Conservation (phyloP, 768 basidiomycete genomes). For the Leccinum fibrillosum region DNA sequence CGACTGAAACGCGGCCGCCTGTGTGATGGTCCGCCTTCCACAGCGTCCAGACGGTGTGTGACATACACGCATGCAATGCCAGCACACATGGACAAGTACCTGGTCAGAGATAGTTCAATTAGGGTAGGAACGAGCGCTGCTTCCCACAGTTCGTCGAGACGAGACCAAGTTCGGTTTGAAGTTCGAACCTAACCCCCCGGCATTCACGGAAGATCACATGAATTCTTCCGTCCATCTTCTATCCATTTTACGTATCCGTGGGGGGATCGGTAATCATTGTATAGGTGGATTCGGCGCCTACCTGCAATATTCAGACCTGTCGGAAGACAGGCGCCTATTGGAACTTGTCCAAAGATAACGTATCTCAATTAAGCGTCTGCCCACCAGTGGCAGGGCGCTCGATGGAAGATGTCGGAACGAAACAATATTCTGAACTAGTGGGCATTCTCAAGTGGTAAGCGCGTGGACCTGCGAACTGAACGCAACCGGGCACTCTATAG, state of each 20-base stretch:
- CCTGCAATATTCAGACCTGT: background rate
- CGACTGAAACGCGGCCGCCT: background rate
- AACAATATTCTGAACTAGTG: background rate
- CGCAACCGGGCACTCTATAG: background rate
- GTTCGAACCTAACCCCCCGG: background rate
- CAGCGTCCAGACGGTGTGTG: background rate
- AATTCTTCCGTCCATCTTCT: background rate
- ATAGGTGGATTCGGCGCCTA: background rate
- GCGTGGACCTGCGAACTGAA: background rate
- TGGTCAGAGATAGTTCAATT: background rate
- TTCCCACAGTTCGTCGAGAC: background rate
- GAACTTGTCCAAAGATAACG: background rate
- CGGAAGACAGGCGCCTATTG: background rate
- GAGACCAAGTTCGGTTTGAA: background rate
- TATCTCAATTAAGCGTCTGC: background rate
- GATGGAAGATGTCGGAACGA: background rate
- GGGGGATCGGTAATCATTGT: background rate
- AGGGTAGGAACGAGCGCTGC: background rate
- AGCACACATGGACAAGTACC: background rate
- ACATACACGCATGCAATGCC: background rate
- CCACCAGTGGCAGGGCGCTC: background rate
- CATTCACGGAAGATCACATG: background rate
- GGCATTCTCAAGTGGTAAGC: constrained; percentile 6
- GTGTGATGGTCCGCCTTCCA: background rate
- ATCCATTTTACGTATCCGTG: background rate